Evolutionary conservation across 169 alveolate genomes (phyloP).

Genomic region (Eimeria sp.): DNA sequence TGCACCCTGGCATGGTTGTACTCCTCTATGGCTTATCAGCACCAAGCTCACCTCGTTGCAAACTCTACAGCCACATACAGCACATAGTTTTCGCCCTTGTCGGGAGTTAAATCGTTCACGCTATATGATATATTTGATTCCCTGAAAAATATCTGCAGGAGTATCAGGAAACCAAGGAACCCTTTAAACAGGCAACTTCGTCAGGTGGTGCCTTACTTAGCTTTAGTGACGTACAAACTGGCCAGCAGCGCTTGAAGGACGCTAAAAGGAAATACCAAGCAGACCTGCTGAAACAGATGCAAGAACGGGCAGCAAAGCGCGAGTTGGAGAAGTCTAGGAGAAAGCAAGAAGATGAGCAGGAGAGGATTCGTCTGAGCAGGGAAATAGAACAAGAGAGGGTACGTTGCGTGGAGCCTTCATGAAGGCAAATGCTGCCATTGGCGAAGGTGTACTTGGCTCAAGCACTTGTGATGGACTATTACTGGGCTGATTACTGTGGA

Average conservation of each 20-base stretch:
- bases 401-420: neutral
- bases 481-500: neutral
- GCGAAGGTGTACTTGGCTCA: neutral
- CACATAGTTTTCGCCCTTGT: neutral
- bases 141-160: neutral
- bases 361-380: conserved; percentile 47
- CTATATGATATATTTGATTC: neutral
- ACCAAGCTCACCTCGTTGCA: neutral
- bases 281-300: conserved; percentile 48
- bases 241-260: conserved; percentile 28
- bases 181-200: neutral
- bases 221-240: neutral
- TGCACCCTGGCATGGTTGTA: neutral
- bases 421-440: neutral
- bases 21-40: neutral
- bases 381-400: conserved; percentile 72
- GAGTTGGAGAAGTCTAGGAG: conserved; percentile 39
- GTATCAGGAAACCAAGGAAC: neutral
- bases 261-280: conserved; percentile 65
- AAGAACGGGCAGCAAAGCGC: conserved; percentile 44
- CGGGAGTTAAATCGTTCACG: neutral
- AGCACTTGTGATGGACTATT: neutral
- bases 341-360: conserved; percentile 57
- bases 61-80: neutral
- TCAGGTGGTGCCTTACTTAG: neutral